Percentiles rank a stretch among this genome's conserved stretches.
These are phyloP conservation scores for Spathaspora sp. DNA, from an alignment of 1,139 yeast genomes.

Conservation along the genomic window DNA sequence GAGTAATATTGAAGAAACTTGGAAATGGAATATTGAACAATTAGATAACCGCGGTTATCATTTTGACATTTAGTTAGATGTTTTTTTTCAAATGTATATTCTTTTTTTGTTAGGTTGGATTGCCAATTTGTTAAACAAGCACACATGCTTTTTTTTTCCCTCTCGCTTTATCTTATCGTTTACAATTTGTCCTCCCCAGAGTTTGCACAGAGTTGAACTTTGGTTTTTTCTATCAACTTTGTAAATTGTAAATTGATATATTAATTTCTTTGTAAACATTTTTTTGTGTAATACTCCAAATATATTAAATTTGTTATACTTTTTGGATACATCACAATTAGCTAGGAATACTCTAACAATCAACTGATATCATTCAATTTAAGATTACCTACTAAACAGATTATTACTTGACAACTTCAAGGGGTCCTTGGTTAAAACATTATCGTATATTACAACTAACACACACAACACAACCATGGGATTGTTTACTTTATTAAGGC, in stretches of 20 bases:
- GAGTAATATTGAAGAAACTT: slow-evolving; percentile 25
- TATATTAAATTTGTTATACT: background rate
- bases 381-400: too few species aligned
- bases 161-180: background rate
- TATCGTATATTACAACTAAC: background rate
- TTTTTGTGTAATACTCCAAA: background rate
- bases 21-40: slow-evolving; percentile 29
- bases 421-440: background rate
- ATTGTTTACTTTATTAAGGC: background rate
- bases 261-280: background rate
- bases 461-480: background rate
- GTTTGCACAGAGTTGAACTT: too few species aligned
- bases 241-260: background rate
- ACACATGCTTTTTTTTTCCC: background rate
- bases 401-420: background rate
- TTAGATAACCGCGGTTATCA: slow-evolving; percentile 22
- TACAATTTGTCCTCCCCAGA: background rate
- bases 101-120: background rate
- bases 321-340: too few species aligned
- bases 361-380: background rate
- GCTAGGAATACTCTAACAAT: too few species aligned
- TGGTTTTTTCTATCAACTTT: background rate
- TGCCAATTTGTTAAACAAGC: background rate
- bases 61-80: background rate
- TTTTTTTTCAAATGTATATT: background rate